Conservation (phyloP, 805 yeast genomes). For the Candida boidinii region DNA sequence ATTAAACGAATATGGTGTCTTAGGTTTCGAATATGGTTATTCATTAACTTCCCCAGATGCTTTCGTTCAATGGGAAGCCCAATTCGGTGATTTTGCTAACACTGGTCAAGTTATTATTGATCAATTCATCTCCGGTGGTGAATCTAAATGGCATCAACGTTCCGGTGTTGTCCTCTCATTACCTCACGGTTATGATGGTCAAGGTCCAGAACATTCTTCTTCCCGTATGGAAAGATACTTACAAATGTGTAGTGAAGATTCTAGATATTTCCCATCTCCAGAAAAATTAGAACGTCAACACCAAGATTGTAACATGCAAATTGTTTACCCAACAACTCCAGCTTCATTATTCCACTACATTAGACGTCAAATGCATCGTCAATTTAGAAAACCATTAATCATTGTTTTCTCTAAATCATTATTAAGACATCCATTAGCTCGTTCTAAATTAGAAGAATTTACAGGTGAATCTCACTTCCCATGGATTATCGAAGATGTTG, state of each 20-base stretch:
- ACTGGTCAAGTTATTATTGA: constrained; percentile 97
- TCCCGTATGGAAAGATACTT: constrained; percentile 96
- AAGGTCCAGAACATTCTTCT: constrained; percentile 99
- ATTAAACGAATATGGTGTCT: constrained; percentile 95
- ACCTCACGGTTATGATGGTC: constrained; percentile 99
- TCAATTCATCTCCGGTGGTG: constrained; percentile 95
- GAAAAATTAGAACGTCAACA: constrained; percentile 93
- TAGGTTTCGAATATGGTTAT: constrained; percentile 99
- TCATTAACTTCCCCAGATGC: constrained; percentile 97
- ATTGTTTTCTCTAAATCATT: constrained; percentile 87
- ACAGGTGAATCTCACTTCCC: constrained; percentile 87
- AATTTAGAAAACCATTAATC: constrained; percentile 88
- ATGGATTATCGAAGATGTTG: constrained; percentile 92
- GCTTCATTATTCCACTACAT: constrained; percentile 92
- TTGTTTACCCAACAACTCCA: constrained; percentile 97
- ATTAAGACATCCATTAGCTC: constrained; percentile 95
- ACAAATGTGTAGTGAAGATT: constrained; percentile 93
- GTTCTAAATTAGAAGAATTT: constrained; percentile 76
- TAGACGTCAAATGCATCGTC: constrained; percentile 99
- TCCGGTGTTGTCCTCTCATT: constrained; percentile 90
- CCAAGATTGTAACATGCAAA: constrained; percentile 97
- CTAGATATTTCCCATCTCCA: constrained; percentile 83
- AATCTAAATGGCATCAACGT: constrained; percentile 98
- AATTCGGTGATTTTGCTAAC: constrained; percentile 99
- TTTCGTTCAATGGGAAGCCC: constrained; percentile 98